Percentiles rank a stretch among this genome's conserved stretches.
Evolutionary conservation across 345 rosid genomes (phyloP).

Genomic region (Aethionema arabicum): DNA sequence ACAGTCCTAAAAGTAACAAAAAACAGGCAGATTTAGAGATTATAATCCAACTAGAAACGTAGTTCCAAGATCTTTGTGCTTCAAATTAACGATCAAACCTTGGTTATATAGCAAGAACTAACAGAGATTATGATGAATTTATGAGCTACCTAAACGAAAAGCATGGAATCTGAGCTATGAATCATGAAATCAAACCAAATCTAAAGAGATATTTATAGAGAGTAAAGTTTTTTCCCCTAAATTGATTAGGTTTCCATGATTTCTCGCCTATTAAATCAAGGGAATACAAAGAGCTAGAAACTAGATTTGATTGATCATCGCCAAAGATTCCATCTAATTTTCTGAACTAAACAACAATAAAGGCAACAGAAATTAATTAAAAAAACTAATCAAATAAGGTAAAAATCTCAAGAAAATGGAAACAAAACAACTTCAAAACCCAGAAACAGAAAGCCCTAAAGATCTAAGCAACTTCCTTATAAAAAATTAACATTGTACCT

Average conservation of each 20-base stretch:
- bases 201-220: conserved; percentile 10
- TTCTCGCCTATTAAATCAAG: conserved; percentile 10
- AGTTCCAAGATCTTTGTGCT: conserved; percentile 1
- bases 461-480: background rate
- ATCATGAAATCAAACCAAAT: background rate
- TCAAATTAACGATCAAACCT: background rate
- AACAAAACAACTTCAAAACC: conserved; percentile 15
- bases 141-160: background rate
- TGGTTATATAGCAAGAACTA: background rate
- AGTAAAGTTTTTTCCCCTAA: background rate
- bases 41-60: conserved; percentile 6
- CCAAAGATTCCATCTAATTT: conserved; percentile 28
- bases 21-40: background rate
- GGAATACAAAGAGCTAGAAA: background rate
- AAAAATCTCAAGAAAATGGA: conserved; percentile 12
- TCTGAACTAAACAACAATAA: background rate
- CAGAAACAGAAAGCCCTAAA: conserved; percentile 1
- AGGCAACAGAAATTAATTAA: background rate
- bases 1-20: background rate
- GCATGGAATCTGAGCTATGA: background rate
- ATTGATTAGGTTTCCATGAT: conserved; percentile 4
- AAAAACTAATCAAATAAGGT: background rate
- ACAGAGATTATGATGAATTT: background rate
- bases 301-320: conserved; percentile 2
- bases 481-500: conserved; percentile 30